Evolutionary conservation across 768 basidiomycete genomes (phyloP).

Genomic region (Cystobasidium onofrii): DNA sequence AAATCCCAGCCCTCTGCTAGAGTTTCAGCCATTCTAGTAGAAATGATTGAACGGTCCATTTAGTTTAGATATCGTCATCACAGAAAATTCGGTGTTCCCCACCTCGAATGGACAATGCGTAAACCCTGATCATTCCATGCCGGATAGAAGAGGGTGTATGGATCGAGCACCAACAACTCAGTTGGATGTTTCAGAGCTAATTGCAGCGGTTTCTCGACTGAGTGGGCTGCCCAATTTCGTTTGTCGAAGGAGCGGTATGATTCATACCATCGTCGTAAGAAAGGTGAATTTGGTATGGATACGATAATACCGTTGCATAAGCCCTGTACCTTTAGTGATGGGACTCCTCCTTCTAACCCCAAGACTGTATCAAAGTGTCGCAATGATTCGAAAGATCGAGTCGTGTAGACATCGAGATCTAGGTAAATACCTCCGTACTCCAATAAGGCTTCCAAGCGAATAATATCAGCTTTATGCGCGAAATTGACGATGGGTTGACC

Average conservation of each 20-base stretch:
- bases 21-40: constrained; percentile 30
- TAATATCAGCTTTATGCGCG: constrained; percentile 41
- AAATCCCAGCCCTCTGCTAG: constrained; percentile 41
- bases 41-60: too few relatives aligned
- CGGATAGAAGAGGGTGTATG: constrained; percentile 46
- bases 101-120: constrained; percentile 41
- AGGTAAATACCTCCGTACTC: constrained; percentile 38
- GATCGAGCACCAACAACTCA: constrained; percentile 45
- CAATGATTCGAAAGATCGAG: constrained; percentile 32
- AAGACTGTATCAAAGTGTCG: constrained; percentile 36
- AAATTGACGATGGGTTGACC: constrained; percentile 36
- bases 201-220: constrained; percentile 5
- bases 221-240: constrained; percentile 31
- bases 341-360: constrained; percentile 38
- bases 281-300: constrained; percentile 30
- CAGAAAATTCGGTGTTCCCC: too few relatives aligned
- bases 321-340: constrained; percentile 31
- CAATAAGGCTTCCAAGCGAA: constrained; percentile 37
- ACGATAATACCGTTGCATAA: constrained; percentile 41
- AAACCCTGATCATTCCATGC: constrained; percentile 43
- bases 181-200: constrained; percentile 45
- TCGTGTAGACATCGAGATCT: constrained; percentile 38
- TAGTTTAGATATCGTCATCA: too few relatives aligned
- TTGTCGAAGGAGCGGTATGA: constrained; percentile 37
- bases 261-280: constrained; percentile 38